Percentiles rank a stretch among this genome's conserved stretches.
These are phyloP conservation scores for Gyromitra esculenta DNA, from an alignment of 2,329 filamentous ascomycete species.

Conservation along the genomic window DNA sequence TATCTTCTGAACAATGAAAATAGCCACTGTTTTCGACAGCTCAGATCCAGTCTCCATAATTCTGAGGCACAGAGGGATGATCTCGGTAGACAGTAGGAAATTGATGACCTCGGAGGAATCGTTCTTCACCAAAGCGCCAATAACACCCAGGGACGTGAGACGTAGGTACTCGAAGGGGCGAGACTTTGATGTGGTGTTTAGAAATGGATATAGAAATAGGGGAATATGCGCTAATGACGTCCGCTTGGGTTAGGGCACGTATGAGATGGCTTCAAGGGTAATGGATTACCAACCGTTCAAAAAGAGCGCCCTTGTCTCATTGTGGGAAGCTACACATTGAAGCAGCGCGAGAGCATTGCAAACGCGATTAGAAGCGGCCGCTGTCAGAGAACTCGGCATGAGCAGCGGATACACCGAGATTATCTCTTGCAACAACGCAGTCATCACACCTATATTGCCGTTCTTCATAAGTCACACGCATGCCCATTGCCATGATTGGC, in stretches of 20 bases:
- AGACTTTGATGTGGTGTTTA: conserved; percentile 98
- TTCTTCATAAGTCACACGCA: conserved; percentile 23
- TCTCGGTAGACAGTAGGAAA: conserved; percentile 97
- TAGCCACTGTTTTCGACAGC: conserved; percentile 97
- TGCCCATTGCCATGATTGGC: conserved; percentile 15
- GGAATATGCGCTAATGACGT: conserved; percentile 82
- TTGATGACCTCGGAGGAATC: conserved; percentile 99
- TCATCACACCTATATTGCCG: conserved; percentile 83
- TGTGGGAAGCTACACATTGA: conserved; percentile 97
- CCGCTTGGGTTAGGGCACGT: conserved; percentile 2
- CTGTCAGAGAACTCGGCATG: conserved; percentile 95
- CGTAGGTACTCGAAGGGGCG: conserved; percentile 97
- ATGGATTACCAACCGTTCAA: conserved; percentile 75
- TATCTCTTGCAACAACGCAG: conserved; percentile 94
- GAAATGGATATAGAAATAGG: conserved; percentile 95
- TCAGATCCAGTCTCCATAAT: conserved; percentile 99
- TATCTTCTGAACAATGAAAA: conserved; percentile 99
- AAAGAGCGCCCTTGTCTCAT: conserved; percentile 92
- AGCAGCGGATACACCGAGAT: conserved; percentile 97
- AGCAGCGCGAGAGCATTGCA: conserved; percentile 96
- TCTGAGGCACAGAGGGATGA: conserved; percentile 93
- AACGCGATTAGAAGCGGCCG: conserved; percentile 95
- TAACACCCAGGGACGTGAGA: conserved; percentile 93
- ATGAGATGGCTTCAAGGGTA: neutral
- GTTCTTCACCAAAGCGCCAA: conserved; percentile 97